Evolutionary conservation across 768 basidiomycete genomes (phyloP).

Genomic region (Xerocomellus intermedius): DNA sequence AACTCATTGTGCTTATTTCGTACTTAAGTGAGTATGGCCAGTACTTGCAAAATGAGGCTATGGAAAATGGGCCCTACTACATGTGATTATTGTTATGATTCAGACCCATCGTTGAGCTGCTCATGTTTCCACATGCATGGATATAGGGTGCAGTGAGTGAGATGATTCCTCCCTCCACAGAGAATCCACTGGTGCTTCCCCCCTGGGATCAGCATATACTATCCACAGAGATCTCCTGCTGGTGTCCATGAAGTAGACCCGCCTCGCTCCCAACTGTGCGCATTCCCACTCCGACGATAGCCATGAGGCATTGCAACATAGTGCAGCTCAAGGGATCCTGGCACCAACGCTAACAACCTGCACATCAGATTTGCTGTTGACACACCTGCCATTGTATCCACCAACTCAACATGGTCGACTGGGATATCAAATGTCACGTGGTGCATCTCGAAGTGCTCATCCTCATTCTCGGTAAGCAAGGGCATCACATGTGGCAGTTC

Average conservation of each 20-base stretch:
- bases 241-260: constrained; percentile 20
- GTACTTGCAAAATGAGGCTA: too few species aligned
- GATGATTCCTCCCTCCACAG: constrained; percentile 14
- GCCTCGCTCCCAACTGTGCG: constrained; percentile 22
- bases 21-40: too few species aligned
- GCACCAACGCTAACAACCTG: constrained; percentile 2
- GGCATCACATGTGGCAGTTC: constrained; percentile 11
- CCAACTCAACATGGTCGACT: constrained; percentile 24
- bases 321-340: constrained; percentile 14
- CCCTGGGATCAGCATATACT: constrained; percentile 43
- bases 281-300: constrained; percentile 16
- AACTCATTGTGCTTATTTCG: too few species aligned
- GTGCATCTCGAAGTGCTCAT: constrained; percentile 15
- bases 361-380: constrained; percentile 25
- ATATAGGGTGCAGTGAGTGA: neutral
- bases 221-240: constrained; percentile 8
- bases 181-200: constrained; percentile 64
- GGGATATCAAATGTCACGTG: constrained; percentile 14
- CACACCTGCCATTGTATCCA: constrained; percentile 22
- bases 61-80: too few species aligned
- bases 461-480: constrained; percentile 23
- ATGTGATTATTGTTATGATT: too few species aligned
- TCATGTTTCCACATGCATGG: too few species aligned
- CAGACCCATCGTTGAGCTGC: too few species aligned
- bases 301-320: neutral